phyloP scores from a whole-genome alignment of 169 alveolate species.

The Plasmodium chabaudi region DNA sequence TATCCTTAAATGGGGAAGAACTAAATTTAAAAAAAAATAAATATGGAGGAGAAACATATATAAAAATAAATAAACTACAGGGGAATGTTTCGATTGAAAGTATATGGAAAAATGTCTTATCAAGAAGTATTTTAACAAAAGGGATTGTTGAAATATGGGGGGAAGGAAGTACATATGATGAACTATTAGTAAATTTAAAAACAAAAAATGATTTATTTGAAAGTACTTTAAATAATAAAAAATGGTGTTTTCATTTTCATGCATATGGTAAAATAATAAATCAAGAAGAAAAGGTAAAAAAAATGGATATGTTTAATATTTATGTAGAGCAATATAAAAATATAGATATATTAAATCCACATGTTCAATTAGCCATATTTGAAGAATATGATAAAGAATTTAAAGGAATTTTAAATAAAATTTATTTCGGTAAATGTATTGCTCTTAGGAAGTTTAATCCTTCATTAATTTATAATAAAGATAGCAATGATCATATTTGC shows the following conservation, averaged over 20 bases:
- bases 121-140: slow-evolving; percentile 77
- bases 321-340: slow-evolving; percentile 24
- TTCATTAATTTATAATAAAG: slow-evolving; percentile 27
- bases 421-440: slow-evolving; percentile 69
- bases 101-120: slow-evolving; percentile 67
- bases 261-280: slow-evolving; percentile 76
- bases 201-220: slow-evolving; percentile 38
- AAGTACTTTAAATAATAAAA: slow-evolving; percentile 45
- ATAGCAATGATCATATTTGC: slow-evolving; percentile 4
- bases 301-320: slow-evolving; percentile 57
- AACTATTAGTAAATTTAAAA: slow-evolving; percentile 37
- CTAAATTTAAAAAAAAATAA: slow-evolving; percentile 26
- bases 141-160: slow-evolving; percentile 82
- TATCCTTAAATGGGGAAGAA: background rate
- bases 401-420: slow-evolving; percentile 66
- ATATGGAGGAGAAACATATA: slow-evolving; percentile 67
- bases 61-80: slow-evolving; percentile 50
- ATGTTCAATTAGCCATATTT: slow-evolving; percentile 59
- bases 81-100: slow-evolving; percentile 75
- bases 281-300: slow-evolving; percentile 64
- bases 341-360: slow-evolving; percentile 46
- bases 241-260: slow-evolving; percentile 72
- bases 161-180: slow-evolving; percentile 76
- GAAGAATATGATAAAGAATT: slow-evolving; percentile 67
- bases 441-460: slow-evolving; percentile 21